These are phyloP conservation scores for Parasitella parasitica DNA, from an alignment of 371 early-diverging fungal genomes.

Conservation along the genomic window DNA sequence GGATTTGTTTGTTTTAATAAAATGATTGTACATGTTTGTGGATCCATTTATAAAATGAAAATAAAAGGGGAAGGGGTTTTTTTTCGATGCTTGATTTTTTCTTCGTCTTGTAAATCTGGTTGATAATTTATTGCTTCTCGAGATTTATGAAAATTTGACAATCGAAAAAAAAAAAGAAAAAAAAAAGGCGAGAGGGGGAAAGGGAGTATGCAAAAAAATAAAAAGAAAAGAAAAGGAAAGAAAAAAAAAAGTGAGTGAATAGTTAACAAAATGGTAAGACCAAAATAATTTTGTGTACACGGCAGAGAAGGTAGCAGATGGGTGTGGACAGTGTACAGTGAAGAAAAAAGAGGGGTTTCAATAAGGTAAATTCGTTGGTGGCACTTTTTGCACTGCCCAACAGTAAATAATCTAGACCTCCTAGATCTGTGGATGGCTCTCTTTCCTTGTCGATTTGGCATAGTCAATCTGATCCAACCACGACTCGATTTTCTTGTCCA, in stretches of 20 bases:
- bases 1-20: conserved; percentile 14
- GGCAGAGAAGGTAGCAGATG: too few relatives aligned
- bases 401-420: not conserved
- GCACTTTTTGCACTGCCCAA: not conserved
- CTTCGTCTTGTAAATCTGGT: not conserved
- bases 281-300: conserved; percentile 1
- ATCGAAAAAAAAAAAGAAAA: not conserved
- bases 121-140: not conserved
- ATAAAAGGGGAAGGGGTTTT: conserved; percentile 7
- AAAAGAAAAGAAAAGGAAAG: not conserved
- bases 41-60: conserved; percentile 5
- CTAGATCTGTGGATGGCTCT: not conserved
- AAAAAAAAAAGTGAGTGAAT: not conserved
- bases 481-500: not conserved
- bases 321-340: too few relatives aligned
- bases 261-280: not conserved
- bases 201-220: too few relatives aligned
- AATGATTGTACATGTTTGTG: not conserved
- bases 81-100: not conserved
- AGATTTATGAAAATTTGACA: not conserved
- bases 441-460: not conserved
- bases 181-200: not conserved
- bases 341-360: not conserved
- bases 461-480: not conserved
- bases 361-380: not conserved